These are phyloP conservation scores for Fennellomyces sp. DNA, from an alignment of 371 early-diverging fungal species.

Conservation along the genomic window DNA sequence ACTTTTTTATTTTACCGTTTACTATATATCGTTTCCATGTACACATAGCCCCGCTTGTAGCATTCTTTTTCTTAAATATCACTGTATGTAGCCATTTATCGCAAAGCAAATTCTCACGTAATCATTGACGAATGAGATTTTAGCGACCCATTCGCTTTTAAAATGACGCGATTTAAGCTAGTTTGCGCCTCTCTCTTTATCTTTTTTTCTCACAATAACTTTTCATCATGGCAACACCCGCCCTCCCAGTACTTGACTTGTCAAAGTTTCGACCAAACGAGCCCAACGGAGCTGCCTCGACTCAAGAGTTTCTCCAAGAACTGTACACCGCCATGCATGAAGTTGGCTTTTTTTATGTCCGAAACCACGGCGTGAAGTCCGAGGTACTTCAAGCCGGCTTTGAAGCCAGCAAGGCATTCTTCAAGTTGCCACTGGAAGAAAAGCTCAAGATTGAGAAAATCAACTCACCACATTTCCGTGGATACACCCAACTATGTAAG, in stretches of 20 bases:
- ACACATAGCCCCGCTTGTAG: not conserved
- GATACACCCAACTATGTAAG: conserved; percentile 56
- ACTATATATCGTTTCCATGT: not conserved
- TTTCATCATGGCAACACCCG: not conserved
- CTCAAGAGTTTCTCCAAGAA: conserved; percentile 42
- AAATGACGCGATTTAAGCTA: conserved; percentile 1
- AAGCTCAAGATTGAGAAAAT: conserved; percentile 60
- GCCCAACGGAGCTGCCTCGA: conserved; percentile 6
- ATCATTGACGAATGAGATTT: not conserved
- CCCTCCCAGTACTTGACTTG: conserved; percentile 30
- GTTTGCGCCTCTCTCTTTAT: not conserved
- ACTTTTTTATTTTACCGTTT: not conserved
- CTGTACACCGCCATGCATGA: conserved; percentile 56
- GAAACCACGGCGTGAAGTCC: conserved; percentile 47
- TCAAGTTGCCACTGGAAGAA: conserved; percentile 57
- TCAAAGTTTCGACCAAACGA: conserved; percentile 25
- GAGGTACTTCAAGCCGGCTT: conserved; percentile 38
- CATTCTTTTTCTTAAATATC: not conserved
- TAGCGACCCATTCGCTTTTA: not conserved
- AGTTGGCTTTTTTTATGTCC: conserved; percentile 68
- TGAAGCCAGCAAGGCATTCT: conserved; percentile 43
- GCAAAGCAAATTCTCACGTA: not conserved
- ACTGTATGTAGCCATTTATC: not conserved
- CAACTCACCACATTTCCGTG: conserved; percentile 65
- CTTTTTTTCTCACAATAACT: not conserved